Conservation (phyloP, 1,284 basidiomycete genomes). For the Neonothopanus nambi region DNA sequence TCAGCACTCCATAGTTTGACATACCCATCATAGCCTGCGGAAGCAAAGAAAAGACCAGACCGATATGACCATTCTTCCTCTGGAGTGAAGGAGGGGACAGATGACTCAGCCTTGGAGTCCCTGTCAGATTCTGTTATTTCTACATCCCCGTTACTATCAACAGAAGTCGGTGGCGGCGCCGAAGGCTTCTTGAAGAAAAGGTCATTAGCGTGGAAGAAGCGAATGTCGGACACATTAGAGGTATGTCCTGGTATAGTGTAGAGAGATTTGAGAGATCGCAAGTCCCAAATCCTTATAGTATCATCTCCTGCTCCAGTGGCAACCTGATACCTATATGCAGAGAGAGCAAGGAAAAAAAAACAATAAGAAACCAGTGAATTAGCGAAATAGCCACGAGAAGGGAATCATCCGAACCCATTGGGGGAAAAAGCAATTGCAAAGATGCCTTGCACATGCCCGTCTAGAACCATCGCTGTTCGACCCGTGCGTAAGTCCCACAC, state of each 20-base stretch:
- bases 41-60: constrained; percentile 90
- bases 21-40: constrained; percentile 92
- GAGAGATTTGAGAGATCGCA: constrained; percentile 87
- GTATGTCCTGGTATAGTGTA: constrained; percentile 97
- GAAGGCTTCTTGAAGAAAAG: constrained; percentile 38
- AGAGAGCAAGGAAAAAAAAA: constrained; percentile 19
- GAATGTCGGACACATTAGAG: constrained; percentile 92
- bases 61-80: constrained; percentile 71
- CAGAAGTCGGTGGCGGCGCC: constrained; percentile 29
- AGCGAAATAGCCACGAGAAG: constrained; percentile 11
- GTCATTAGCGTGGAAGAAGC: constrained; percentile 80
- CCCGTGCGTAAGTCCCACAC: constrained; percentile 98
- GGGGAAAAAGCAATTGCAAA: constrained; percentile 92
- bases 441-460: constrained; percentile 95
- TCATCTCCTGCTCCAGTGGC: constrained; percentile 97
- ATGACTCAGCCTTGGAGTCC: not conserved
- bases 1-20: constrained; percentile 98
- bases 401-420: constrained; percentile 72
- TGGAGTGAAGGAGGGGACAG: constrained; percentile 5
- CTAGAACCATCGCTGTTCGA: constrained; percentile 95
- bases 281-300: constrained; percentile 98
- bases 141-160: constrained; percentile 12
- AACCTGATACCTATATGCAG: constrained; percentile 81
- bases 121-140: constrained; percentile 7
- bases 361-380: not conserved